Evolutionary conservation across 345 rosid genomes (phyloP), one percentile per base, ranked within the genome.

Genomic region (Euphorbia peplus): DNA sequence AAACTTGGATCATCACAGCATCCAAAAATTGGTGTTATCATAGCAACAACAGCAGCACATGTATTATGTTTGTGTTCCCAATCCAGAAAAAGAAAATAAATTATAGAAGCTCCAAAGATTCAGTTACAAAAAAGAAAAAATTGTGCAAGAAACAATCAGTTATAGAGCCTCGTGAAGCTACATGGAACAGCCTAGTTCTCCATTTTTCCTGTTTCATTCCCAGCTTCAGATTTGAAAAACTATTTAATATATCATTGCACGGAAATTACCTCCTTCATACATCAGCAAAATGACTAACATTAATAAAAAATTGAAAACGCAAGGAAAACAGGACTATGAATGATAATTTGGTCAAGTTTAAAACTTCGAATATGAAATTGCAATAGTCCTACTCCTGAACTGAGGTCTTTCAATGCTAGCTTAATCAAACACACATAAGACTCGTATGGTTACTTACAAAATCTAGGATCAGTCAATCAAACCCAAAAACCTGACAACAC

Each of bases 1-100:
- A n/a, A 30, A 39, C 30, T 57, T 41, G 22, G 62, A 67, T 54
- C 61, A 54, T 56, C 14, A 22, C n/a, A 57, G 54, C 63, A 55
- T 55, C 63, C 12, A 35, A 47, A 25, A 14, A 55, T 42, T 2
- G 35, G 54, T 4, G 37, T 26, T 32, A 24, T 35, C 24, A 39
- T 24, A 55, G 53, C 63, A 55, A 42, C 26, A 37, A 13, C 24
- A 15, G n/a, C n/a, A n/a, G 24, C 16, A 19, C 12, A 29, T 48
- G 15, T 46, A 22, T 39, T 9, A 46, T 28, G 55, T 13, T 18
- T 29, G 66, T 13, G 30, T 48, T 65, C 41, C 30, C 3, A n/a
- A 28, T 50, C 41, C 29, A 10, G 52, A 12, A 12, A 12, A 37
- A 66, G 18, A 32, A 16, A 48, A n/a, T 8, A 35, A 47, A 14